phyloP scores from a whole-genome alignment of 1,139 yeast genomes.

The Geotrichum europaeum region DNA sequence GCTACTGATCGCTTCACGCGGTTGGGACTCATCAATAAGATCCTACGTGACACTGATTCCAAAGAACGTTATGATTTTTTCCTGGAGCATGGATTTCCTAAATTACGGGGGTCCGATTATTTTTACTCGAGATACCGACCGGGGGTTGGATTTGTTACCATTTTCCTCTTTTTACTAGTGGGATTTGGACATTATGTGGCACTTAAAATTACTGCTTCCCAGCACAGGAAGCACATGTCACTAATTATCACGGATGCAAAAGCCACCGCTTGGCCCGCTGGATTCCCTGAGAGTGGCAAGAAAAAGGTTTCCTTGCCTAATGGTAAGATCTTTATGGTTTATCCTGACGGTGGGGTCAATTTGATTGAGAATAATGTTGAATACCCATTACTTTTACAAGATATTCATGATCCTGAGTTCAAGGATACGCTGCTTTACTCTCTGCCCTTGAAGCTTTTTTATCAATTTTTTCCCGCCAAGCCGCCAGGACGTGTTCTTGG shows the following conservation, averaged over 20 bases:
- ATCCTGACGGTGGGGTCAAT: constrained; percentile 64
- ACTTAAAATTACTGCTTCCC: constrained; percentile 45
- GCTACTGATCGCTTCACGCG: constrained; percentile 60
- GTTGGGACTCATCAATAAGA: constrained; percentile 66
- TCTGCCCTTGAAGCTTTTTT: constrained; percentile 35
- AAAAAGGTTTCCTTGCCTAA: constrained; percentile 36
- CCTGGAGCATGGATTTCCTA: constrained; percentile 79
- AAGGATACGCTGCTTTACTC: constrained; percentile 51
- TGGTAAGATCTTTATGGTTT: constrained; percentile 59
- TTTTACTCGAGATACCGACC: constrained; percentile 41
- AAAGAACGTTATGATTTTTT: constrained; percentile 82
- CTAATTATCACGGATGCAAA: constrained; percentile 30
- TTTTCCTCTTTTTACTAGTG: constrained; percentile 45
- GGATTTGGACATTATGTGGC: constrained; percentile 56
- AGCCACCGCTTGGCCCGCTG: constrained; percentile 46
- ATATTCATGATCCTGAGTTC: constrained; percentile 43
- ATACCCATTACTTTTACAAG: constrained; percentile 34
- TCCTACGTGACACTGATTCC: constrained; percentile 52
- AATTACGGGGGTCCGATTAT: constrained; percentile 48
- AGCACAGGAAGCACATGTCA: constrained; percentile 54
- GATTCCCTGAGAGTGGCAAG: constrained; percentile 30
- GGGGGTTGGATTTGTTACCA: constrained; percentile 49
- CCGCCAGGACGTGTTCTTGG: constrained; percentile 12
- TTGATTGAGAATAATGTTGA: constrained; percentile 47
- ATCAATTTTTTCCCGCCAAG: constrained; percentile 13